Evolutionary conservation across 1,139 yeast genomes (phyloP), one percentile per base, ranked within the genome.

Genomic region (Groenewaldozyma sp.): DNA sequence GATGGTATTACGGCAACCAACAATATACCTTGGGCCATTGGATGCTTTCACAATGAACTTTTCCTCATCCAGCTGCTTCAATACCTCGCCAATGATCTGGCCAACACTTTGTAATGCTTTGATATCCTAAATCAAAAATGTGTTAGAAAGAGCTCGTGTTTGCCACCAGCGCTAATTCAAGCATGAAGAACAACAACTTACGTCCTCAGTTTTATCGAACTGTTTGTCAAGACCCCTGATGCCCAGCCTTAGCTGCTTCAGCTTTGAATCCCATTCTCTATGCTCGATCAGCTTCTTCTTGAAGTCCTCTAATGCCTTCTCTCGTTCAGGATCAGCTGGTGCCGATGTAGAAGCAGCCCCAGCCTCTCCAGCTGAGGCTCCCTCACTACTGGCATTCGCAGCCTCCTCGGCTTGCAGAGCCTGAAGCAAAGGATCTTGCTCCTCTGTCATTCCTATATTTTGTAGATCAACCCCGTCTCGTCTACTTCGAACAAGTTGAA

Each of bases 61-160:
- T 59, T 93, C 98, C 39, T 86, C 95, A 49, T 88, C 95, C 56
- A 93, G 70, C 62, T 88, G 96, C 63, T 93, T 93, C 67, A 93
- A 75, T 20, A 93, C 95, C 63, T 93, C 98, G 39, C 99, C 99
- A 51, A 93, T 83, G 56, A 93, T 80, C 64, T 93, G 99, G 3
- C 99, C 99, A 47, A 93, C 95, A 46, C 94, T 82, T 64, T 93
- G 99, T 50, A 93, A 72, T 3, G 98, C 97, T 64, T 87, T 88
- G 61, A 91, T 91, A 56, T 91, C 97, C 59, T 55, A 31, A 21
- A 18, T 13, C 16, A n/a, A 11, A 16, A 13, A 26, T 13, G n/a
- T n/a, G n/a, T n/a, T n/a, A 14, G 13, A 13, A 24, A 16, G 13
- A 27, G 24, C 20, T 16, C 27, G 36, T 27, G 16, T n/a, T 16